phyloP scores from a whole-genome alignment of 148 eudicot species.

The Fagopyrum homotropicum region DNA sequence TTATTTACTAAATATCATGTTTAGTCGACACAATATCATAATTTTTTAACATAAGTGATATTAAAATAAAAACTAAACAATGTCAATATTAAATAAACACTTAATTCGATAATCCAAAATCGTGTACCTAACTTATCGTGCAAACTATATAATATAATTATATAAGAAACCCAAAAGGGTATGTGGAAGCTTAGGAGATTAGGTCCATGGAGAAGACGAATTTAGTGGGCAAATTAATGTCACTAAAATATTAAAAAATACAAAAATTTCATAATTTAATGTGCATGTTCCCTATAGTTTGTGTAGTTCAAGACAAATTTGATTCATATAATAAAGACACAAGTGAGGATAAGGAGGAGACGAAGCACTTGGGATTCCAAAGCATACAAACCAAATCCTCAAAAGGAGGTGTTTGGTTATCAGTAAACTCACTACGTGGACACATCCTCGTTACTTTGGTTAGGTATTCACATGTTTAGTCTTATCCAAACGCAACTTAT shows the following conservation, averaged over 20 bases:
- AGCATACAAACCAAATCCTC: not conserved
- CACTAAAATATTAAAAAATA: not conserved
- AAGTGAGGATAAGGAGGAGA: not conserved
- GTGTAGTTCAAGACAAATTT: not conserved
- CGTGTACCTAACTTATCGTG: not conserved
- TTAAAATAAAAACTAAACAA: too few relatives aligned
- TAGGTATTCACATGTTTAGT: conserved; percentile 2
- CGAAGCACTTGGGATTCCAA: not conserved
- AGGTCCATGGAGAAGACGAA: not conserved
- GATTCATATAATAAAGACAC: not conserved
- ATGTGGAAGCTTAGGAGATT: not conserved
- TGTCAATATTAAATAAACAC: too few relatives aligned
- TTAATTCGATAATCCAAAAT: not conserved
- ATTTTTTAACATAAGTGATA: too few relatives aligned
- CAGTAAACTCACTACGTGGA: not conserved
- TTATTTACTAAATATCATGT: too few relatives aligned
- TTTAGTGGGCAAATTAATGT: not conserved
- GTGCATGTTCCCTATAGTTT: not conserved
- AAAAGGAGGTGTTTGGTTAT: not conserved
- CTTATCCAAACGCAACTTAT: conserved; percentile 1
- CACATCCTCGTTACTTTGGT: not conserved
- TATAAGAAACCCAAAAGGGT: too few relatives aligned
- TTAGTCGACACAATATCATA: too few relatives aligned
- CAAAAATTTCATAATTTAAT: not conserved
- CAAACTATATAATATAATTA: not conserved